Evolutionary conservation across 257 asterid species (phyloP).

Genomic region (Osmanthus fragrans): DNA sequence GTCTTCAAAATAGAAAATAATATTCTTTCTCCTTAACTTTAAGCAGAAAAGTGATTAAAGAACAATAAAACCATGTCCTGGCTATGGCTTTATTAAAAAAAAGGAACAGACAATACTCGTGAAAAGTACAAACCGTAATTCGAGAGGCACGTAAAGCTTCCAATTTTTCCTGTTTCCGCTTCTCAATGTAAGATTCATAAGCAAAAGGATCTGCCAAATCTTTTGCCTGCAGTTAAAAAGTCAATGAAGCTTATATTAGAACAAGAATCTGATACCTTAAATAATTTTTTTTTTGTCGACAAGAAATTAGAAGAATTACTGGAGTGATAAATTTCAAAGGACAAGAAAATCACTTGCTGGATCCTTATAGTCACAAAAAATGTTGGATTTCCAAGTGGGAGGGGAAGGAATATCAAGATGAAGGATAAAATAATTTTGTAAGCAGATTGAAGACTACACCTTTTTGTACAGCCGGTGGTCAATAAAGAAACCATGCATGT

Average conservation of each 20-base stretch:
- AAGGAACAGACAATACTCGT: not conserved
- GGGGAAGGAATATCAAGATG: too few species aligned
- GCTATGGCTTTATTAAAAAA: not conserved
- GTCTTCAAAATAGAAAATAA: not conserved
- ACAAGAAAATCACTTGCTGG: not conserved
- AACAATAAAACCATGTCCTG: too few species aligned
- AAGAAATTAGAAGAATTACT: not conserved
- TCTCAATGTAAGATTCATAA: constrained; percentile 68
- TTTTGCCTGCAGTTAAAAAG: constrained; percentile 59
- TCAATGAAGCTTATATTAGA: constrained; percentile 5
- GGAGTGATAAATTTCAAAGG: not conserved
- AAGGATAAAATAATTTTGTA: not conserved
- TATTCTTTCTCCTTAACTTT: not conserved
- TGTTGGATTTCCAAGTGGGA: not conserved
- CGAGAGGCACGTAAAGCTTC: constrained; percentile 59
- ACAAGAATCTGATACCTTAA: not conserved
- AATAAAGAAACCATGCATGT: constrained; percentile 90
- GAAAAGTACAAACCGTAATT: constrained; percentile 68
- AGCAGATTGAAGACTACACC: constrained; percentile 41
- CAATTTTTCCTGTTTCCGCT: constrained; percentile 64
- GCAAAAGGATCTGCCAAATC: constrained; percentile 76
- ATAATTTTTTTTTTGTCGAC: not conserved
- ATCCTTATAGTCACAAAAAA: not conserved
- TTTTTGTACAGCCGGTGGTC: constrained; percentile 79
- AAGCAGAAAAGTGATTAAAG: too few species aligned